Evolutionary conservation across 345 rosid genomes (phyloP).

Genomic region (Rhodamnia argentea): DNA sequence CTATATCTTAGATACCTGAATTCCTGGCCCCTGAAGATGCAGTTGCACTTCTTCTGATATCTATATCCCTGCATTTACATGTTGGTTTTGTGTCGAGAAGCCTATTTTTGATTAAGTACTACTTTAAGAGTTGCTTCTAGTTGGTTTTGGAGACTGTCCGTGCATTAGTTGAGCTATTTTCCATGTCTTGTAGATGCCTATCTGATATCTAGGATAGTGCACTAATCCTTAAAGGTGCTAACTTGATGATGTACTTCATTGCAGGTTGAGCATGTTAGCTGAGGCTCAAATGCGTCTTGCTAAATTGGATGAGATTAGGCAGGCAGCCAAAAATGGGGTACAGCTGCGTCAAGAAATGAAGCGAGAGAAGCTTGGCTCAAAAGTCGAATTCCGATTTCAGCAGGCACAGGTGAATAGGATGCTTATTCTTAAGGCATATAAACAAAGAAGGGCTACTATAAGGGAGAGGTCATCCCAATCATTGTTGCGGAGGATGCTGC

Average conservation of each 20-base stretch:
- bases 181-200: neutral
- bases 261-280: conserved; percentile 68
- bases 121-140: neutral
- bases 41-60: neutral
- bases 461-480: conserved; percentile 88
- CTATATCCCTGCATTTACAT: neutral
- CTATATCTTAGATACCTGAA: neutral
- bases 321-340: conserved; percentile 79
- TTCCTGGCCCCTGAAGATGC: neutral
- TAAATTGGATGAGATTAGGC: conserved; percentile 78
- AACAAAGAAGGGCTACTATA: conserved; percentile 57
- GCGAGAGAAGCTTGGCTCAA: conserved; percentile 72
- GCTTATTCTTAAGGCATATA: conserved; percentile 69
- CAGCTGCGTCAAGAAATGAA: conserved; percentile 69
- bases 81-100: neutral
- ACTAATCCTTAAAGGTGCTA: neutral
- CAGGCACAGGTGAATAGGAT: conserved; percentile 89
- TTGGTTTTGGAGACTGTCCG: neutral
- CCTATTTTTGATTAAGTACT: neutral
- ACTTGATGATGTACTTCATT: neutral
- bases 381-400: conserved; percentile 69
- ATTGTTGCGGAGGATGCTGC: conserved; percentile 58
- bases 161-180: neutral
- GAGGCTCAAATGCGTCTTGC: conserved; percentile 81
- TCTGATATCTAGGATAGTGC: neutral